Conservation (phyloP, 2,329 filamentous ascomycete species). For the Rasamsonia emersonii region DNA sequence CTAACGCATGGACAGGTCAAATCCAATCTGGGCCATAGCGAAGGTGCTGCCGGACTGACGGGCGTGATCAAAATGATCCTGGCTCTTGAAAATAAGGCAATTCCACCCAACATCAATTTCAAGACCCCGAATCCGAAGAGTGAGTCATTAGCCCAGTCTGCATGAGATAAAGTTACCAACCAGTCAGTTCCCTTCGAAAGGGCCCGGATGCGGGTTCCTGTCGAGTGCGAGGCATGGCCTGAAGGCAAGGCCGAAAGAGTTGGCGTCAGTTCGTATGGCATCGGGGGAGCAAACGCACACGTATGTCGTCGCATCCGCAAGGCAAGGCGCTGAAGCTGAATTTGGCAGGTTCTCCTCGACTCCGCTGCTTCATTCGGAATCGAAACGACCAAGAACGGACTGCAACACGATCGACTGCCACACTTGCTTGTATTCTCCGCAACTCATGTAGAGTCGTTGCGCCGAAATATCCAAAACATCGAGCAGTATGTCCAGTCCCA, state of each 20-base stretch:
- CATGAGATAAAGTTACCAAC: conserved; percentile 15
- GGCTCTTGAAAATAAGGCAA: conserved; percentile 12
- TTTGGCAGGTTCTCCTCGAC: too few relatives aligned
- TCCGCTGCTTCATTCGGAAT: background rate
- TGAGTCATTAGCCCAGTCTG: conserved; percentile 10
- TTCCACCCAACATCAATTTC: conserved; percentile 15
- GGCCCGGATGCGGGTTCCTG: conserved; percentile 8
- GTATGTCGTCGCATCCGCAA: conserved; percentile 1
- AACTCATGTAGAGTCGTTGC: background rate
- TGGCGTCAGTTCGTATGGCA: conserved; percentile 38
- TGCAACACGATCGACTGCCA: background rate
- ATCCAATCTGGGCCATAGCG: conserved; percentile 21
- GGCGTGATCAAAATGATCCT: conserved; percentile 16
- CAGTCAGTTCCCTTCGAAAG: conserved; percentile 11
- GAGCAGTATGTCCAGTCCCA: background rate
- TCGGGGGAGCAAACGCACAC: conserved; percentile 40
- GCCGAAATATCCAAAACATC: background rate
- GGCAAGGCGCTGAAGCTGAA: too few relatives aligned
- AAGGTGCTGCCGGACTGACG: conserved; percentile 14
- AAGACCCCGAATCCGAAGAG: conserved; percentile 24
- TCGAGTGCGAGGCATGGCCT: conserved; percentile 6
- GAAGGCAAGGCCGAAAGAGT: conserved; percentile 10
- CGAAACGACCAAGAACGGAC: background rate
- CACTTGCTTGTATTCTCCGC: background rate
- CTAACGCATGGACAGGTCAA: conserved; percentile 16